phyloP scores from a whole-genome alignment of 129 eudicot species.

The Flaveria sonorensis region DNA sequence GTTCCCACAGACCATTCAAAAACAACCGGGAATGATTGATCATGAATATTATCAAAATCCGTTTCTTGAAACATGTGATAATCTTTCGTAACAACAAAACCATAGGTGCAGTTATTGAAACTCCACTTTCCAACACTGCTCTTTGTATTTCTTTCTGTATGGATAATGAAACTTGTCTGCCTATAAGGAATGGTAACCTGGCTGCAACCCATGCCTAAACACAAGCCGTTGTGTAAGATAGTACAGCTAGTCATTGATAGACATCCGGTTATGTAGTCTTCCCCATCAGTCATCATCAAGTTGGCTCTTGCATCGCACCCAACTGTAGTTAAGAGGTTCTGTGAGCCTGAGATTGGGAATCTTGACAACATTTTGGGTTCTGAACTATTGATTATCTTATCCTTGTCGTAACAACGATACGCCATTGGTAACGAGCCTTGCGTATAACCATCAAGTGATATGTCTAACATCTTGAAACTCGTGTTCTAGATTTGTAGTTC shows the following conservation, averaged over 20 bases:
- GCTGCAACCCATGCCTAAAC: slow-evolving; percentile 43
- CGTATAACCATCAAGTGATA: slow-evolving; percentile 25
- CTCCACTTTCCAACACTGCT: background rate
- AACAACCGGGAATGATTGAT: slow-evolving; percentile 27
- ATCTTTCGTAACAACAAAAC: slow-evolving; percentile 24
- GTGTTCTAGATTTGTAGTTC: slow-evolving; percentile 18
- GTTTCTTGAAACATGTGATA: background rate
- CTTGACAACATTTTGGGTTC: slow-evolving; percentile 18
- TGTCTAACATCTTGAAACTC: slow-evolving; percentile 9
- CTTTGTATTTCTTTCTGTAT: slow-evolving; percentile 13
- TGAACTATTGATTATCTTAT: background rate
- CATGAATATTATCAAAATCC: slow-evolving; percentile 25
- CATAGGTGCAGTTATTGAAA: slow-evolving; percentile 29
- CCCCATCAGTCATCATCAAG: background rate
- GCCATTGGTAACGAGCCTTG: slow-evolving; percentile 27
- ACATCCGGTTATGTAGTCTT: slow-evolving; percentile 24
- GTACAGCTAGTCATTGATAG: slow-evolving; percentile 13
- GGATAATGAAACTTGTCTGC: slow-evolving; percentile 15
- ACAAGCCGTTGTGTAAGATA: slow-evolving; percentile 7
- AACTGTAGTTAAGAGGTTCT: slow-evolving; percentile 26
- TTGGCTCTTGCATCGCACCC: slow-evolving; percentile 39
- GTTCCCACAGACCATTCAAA: slow-evolving; percentile 29
- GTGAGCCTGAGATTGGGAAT: slow-evolving; percentile 15
- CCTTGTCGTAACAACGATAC: slow-evolving; percentile 23
- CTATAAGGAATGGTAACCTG: slow-evolving; percentile 28